phyloP scores from a whole-genome alignment of 306 rosid genomes.

The Potentilla sterilis region DNA sequence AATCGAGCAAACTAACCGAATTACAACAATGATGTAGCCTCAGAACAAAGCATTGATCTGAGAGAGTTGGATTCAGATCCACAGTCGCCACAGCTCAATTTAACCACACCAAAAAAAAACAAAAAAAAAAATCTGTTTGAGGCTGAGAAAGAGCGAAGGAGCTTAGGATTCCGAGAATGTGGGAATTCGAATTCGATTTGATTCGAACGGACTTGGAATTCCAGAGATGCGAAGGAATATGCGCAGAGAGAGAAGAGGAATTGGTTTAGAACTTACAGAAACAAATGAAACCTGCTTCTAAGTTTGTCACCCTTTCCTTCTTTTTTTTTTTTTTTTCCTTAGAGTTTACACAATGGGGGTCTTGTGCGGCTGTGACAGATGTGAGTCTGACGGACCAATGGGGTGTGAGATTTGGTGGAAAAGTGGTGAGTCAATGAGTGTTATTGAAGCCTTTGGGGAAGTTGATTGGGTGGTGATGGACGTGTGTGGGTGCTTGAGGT shows the following conservation, averaged over 20 bases:
- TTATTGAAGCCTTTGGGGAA: neutral
- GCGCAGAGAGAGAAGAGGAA: constrained; percentile 25
- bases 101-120: neutral
- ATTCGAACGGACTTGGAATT: constrained; percentile 11
- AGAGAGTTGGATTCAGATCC: constrained; percentile 40
- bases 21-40: constrained; percentile 25
- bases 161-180: neutral
- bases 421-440: neutral
- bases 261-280: constrained; percentile 13
- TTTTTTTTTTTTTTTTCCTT: constrained; percentile 34
- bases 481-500: neutral
- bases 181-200: neutral
- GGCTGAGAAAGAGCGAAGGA: neutral
- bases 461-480: neutral
- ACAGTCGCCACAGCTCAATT: constrained; percentile 24
- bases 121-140: neutral
- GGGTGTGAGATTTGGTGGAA: constrained; percentile 11
- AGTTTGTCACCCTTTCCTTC: neutral
- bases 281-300: constrained; percentile 11
- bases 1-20: constrained; percentile 11
- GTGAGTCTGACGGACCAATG: constrained; percentile 36
- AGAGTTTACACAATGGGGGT: constrained; percentile 29
- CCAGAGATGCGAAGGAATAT: constrained; percentile 48
- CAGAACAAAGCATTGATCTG: constrained; percentile 40
- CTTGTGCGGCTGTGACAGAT: constrained; percentile 18